Conservation (phyloP, 331 rosid species). For the Pyrus hybrid region DNA sequence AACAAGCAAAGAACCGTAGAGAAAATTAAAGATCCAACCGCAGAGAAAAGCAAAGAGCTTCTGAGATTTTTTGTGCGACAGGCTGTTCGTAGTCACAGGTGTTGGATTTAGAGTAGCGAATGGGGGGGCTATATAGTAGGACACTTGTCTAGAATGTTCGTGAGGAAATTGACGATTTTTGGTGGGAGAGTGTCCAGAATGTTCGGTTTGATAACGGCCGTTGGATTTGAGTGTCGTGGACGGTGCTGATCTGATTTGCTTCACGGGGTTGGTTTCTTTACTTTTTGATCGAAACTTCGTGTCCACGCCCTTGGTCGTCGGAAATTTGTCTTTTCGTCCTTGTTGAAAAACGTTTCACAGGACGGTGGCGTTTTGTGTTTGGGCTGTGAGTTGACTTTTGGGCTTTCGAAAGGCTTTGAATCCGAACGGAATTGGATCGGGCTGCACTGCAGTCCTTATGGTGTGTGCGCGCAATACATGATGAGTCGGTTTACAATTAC, state of each 20-base stretch:
- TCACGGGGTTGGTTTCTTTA: neutral
- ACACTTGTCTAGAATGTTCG: neutral
- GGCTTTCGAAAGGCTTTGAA: neutral
- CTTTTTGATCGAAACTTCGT: neutral
- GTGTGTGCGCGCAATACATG: too few relatives aligned
- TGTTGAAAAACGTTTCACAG: neutral
- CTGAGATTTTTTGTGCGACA: neutral
- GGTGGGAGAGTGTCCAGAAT: neutral
- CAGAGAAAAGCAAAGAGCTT: neutral
- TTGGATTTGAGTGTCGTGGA: neutral
- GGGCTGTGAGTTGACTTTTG: neutral
- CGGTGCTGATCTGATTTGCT: neutral
- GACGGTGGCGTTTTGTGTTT: neutral
- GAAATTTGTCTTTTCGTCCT: neutral
- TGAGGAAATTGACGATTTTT: neutral
- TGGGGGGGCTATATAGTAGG: neutral
- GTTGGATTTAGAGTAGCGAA: too few relatives aligned
- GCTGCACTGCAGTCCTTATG: too few relatives aligned
- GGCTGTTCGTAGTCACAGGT: neutral
- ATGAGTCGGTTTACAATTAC: too few relatives aligned
- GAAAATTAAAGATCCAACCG: neutral
- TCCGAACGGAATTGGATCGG: neutral
- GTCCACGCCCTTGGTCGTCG: neutral
- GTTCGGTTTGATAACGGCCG: neutral
- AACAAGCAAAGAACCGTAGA: neutral